Base-by-base conservation (phyloP, 805 yeast genomes). In the Clavispora fructus region DNA sequence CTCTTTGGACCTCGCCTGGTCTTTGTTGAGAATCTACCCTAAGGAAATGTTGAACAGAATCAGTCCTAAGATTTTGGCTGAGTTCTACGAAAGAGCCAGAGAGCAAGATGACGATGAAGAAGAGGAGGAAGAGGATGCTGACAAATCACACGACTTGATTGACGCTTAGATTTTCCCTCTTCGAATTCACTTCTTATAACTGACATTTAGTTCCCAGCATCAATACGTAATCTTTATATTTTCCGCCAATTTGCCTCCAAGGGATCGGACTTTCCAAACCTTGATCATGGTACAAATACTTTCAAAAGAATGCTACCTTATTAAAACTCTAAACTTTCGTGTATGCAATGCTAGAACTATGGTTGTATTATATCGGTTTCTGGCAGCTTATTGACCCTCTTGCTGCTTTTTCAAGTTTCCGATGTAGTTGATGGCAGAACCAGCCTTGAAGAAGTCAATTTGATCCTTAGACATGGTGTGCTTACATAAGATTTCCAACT, bases 401-500 rank as follows among this genome's bases (percentile, higher is more conserved):
- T 25, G 29, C 32, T 47, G 52, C 43, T 56, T 58, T 57, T 56
- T 63, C 63, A 70, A 65, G 57, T 80, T 76, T 55, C 95, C 92
- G 63, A 94, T 94, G 69, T 80, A 81, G 69, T 94, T 94, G 62
- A 94, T 90, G 29, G 99, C 99, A 45, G 96, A 87, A 44, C 99
- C 99, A 33, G 97, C 97, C 67, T 83, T 90, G 81, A 94, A 94
- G 72, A 92, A 94, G 53, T 87, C 95, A 45, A 94, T 75, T 75
- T 94, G 99, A 68, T 94, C 99, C 64, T 80, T 81, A 17, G 97
- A 90, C 98, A 94, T 91, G 41, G 98, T 92, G 69, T 94, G 99
- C 68, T 83, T 90, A 58, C 94, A 80, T 55, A 79, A 75, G 53
- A 94, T 82, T 45, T 77, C 81, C 54, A 84, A 83, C 42, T 48